These are phyloP conservation scores for Aphanocladium album DNA, from an alignment of 2,329 filamentous ascomycete species.

Conservation along the genomic window DNA sequence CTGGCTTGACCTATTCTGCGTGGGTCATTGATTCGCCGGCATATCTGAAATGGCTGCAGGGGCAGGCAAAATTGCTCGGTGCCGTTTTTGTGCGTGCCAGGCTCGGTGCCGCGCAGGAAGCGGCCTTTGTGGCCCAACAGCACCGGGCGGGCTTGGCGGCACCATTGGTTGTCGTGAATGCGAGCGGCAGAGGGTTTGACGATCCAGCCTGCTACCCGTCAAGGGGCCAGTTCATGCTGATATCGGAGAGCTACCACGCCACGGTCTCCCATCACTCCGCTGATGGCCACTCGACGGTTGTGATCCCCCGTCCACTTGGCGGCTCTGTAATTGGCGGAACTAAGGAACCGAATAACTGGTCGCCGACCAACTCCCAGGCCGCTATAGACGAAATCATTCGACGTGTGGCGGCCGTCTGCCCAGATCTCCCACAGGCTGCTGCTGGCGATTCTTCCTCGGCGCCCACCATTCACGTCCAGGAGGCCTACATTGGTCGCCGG, in stretches of 20 bases:
- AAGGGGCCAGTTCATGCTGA: not conserved
- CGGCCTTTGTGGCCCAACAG: not conserved
- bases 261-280: constrained; percentile 2
- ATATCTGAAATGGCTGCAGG: constrained; percentile 3
- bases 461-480: not conserved
- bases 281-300: constrained; percentile 3
- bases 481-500: constrained; percentile 6
- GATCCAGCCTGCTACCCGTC: constrained; percentile 6
- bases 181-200: not conserved
- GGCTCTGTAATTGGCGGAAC: constrained; percentile 7
- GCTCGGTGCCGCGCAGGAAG: not conserved
- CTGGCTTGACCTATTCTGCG: not conserved
- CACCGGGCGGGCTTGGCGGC: not conserved
- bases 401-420: not conserved
- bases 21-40: constrained; percentile 5
- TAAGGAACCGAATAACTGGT: constrained; percentile 8
- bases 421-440: not conserved
- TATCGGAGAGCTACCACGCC: not conserved
- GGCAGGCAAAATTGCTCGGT: not conserved
- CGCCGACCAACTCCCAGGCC: not conserved
- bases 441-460: not conserved
- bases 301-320: not conserved
- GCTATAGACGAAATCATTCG: not conserved
- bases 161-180: constrained; percentile 6
- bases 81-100: not conserved